phyloP scores from a whole-genome alignment of 495 filamentous ascomycete species.

The Penicillium simplicissimum region DNA sequence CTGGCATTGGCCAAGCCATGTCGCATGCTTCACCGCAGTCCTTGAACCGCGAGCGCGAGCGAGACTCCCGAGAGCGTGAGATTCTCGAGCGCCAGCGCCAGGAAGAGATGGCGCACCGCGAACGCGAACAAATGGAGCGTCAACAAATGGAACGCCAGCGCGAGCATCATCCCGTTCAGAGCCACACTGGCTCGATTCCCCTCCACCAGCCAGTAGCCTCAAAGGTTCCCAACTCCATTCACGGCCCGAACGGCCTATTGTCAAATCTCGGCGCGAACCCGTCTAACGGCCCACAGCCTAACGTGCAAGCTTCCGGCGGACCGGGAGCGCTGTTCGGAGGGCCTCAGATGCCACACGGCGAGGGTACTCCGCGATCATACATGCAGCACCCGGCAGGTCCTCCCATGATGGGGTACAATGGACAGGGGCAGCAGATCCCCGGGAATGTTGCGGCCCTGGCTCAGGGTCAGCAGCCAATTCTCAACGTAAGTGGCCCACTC shows the following conservation, averaged over 20 bases:
- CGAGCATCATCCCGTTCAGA: conserved; percentile 74
- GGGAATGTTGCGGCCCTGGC: conserved; percentile 60
- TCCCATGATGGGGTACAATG: conserved; percentile 61
- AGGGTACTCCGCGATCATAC: conserved; percentile 60
- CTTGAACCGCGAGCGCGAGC: conserved; percentile 54
- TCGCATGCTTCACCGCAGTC: conserved; percentile 53
- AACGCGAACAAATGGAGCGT: conserved; percentile 69
- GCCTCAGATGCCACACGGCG: conserved; percentile 57
- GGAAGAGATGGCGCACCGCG: conserved; percentile 60
- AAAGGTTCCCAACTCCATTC: conserved; percentile 74
- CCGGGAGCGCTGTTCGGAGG: conserved; percentile 67
- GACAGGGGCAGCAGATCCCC: conserved; percentile 49
- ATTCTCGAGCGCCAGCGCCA: conserved; percentile 52
- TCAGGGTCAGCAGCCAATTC: conserved; percentile 91
- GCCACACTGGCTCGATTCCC: conserved; percentile 78
- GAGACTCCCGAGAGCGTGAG: conserved; percentile 52
- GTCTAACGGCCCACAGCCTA: conserved; percentile 49
- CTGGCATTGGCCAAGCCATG: conserved; percentile 53
- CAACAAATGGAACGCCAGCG: conserved; percentile 58
- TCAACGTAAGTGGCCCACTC: conserved; percentile 68
- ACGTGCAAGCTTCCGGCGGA: conserved; percentile 66
- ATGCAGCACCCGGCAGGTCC: conserved; percentile 62
- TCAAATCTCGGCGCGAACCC: conserved; percentile 67
- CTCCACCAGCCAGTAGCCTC: conserved; percentile 91
- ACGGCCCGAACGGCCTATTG: conserved; percentile 83